Conservation (phyloP, 2,329 filamentous ascomycete genomes). For the Fusarium clavum region DNA sequence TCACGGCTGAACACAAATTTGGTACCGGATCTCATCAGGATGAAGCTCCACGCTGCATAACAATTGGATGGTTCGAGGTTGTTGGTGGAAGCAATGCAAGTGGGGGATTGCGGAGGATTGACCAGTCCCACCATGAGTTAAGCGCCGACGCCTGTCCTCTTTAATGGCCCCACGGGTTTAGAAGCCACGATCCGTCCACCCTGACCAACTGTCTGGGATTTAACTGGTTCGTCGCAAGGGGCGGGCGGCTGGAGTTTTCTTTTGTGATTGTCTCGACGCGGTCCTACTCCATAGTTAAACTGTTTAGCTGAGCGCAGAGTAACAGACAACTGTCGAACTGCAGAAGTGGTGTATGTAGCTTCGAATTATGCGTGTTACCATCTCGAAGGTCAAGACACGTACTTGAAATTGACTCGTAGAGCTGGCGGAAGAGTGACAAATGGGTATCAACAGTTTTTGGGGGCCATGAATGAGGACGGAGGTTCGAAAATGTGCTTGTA, state of each 20-base stretch:
- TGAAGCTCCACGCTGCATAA: constrained; percentile 12
- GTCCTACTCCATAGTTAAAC: constrained; percentile 1
- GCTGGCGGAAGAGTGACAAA: neutral
- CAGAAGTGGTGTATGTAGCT: constrained; percentile 9
- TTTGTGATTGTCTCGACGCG: constrained; percentile 23
- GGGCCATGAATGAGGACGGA: neutral
- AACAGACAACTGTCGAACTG: constrained; percentile 26
- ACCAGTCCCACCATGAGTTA: constrained; percentile 56
- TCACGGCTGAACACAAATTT: constrained; percentile 16
- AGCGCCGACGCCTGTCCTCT: constrained; percentile 67
- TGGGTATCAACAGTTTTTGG: neutral
- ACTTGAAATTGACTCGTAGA: neutral
- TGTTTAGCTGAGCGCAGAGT: constrained; percentile 31
- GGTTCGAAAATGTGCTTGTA: neutral
- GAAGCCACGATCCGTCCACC: constrained; percentile 43
- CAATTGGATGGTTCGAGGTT: constrained; percentile 50
- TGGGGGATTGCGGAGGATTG: constrained; percentile 45
- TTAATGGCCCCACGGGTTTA: constrained; percentile 58
- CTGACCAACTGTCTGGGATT: constrained; percentile 30
- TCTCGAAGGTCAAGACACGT: neutral
- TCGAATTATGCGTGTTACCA: neutral
- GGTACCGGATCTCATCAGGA: constrained; percentile 14
- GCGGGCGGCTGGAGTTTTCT: constrained; percentile 37
- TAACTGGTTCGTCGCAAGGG: constrained; percentile 36
- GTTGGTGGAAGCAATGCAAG: constrained; percentile 54